A percentile compares a stretch with the other conserved stretches of the same genome.
Evolutionary conservation across 139 green algal species (phyloP).

Genomic region (Coelastrella sp.): DNA sequence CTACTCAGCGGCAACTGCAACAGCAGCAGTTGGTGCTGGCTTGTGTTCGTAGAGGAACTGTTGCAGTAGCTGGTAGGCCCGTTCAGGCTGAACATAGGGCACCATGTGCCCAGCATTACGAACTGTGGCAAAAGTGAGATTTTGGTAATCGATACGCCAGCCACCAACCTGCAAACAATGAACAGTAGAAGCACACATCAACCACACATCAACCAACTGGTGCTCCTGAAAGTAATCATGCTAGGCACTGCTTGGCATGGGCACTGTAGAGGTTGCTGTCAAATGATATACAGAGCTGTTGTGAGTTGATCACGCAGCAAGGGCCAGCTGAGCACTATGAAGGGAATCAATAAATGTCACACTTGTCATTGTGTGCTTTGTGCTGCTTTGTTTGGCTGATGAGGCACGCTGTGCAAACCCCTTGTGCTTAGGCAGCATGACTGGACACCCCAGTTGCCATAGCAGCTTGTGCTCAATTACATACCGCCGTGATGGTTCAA

Average conservation of each 20-base stretch:
- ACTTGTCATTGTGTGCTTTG: too few species aligned
- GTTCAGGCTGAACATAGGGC: constrained; percentile 55
- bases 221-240: not conserved
- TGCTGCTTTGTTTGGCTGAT: too few species aligned
- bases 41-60: constrained; percentile 29
- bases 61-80: constrained; percentile 29
- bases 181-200: not conserved
- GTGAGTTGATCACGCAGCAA: too few species aligned
- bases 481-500: too few species aligned
- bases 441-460: too few species aligned
- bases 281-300: too few species aligned
- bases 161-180: constrained; percentile 67
- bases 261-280: not conserved
- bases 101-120: constrained; percentile 61
- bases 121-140: constrained; percentile 83
- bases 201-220: not conserved
- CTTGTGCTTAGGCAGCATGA: too few species aligned
- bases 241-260: not conserved
- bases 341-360: too few species aligned
- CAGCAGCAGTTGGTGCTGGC: not conserved
- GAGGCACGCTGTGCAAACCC: too few species aligned
- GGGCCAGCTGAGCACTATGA: too few species aligned
- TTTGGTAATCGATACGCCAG: constrained; percentile 64
- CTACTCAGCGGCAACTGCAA: not conserved
- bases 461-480: too few species aligned